Conservation (phyloP, 1,284 basidiomycete genomes). For the Sphaerobolus stellatus region DNA sequence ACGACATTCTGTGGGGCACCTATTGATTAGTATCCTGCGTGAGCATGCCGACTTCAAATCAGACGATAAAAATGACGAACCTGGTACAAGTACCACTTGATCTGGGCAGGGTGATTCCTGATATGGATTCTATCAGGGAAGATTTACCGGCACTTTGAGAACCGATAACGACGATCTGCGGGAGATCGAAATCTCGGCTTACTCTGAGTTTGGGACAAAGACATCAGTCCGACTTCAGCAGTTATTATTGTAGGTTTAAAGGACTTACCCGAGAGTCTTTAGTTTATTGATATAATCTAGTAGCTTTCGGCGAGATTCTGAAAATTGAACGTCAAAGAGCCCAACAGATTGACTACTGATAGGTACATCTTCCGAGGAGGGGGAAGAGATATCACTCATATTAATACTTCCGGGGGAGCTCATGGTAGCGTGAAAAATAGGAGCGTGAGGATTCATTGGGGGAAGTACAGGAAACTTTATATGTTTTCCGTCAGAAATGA, state of each 20-base stretch:
- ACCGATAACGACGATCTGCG: constrained; percentile 67
- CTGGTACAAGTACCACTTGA: constrained; percentile 67
- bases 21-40: constrained; percentile 25
- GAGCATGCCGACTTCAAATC: constrained; percentile 10
- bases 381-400: no score
- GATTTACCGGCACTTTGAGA: constrained; percentile 72
- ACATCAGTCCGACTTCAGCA: background rate
- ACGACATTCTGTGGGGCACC: constrained; percentile 72
- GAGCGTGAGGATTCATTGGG: no score
- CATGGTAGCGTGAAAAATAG: no score
- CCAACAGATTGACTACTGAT: no score
- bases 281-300: constrained; percentile 17
- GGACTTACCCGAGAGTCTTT: constrained; percentile 17
- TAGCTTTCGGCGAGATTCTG: constrained; percentile 10
- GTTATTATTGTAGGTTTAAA: background rate
- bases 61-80: constrained; percentile 30
- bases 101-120: constrained; percentile 66
- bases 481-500: no score
- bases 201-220: constrained; percentile 39
- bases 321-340: constrained; percentile 2
- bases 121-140: constrained; percentile 72
- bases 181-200: constrained; percentile 65
- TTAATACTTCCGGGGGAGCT: no score
- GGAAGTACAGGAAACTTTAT: no score
- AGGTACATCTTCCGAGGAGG: no score